phyloP scores from a whole-genome alignment of 2,329 filamentous ascomycete species.

The Nemania sp. region DNA sequence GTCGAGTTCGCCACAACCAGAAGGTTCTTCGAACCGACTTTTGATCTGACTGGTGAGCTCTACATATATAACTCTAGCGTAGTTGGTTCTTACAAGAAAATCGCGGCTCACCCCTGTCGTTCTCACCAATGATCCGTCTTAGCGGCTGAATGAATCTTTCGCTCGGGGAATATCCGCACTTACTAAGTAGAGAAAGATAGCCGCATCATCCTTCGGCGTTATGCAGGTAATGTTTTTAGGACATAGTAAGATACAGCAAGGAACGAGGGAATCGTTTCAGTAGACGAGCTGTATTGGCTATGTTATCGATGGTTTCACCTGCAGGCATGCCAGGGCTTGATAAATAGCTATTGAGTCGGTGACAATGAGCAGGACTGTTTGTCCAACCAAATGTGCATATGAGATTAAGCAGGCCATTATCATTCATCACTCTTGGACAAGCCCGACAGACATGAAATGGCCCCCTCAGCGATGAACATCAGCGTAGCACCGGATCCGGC shows the following conservation, averaged over 20 bases:
- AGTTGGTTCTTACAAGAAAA: neutral
- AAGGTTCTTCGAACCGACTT: neutral
- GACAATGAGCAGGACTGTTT: conserved; percentile 11
- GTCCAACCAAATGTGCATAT: neutral
- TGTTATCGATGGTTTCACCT: neutral
- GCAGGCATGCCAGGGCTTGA: neutral
- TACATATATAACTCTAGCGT: neutral
- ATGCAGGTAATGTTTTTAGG: conserved; percentile 14
- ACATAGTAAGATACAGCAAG: neutral
- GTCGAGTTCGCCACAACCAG: neutral
- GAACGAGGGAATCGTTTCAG: neutral
- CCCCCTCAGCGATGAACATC: conserved; percentile 33
- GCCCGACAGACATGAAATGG: conserved; percentile 31
- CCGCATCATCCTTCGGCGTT: conserved; percentile 2
- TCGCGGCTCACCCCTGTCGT: neutral
- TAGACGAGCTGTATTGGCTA: neutral
- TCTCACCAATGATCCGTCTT: conserved; percentile 20
- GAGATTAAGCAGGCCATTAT: neutral
- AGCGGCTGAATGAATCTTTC: conserved; percentile 25
- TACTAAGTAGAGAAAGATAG: conserved; percentile 14
- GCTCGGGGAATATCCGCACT: neutral
- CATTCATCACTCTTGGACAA: conserved; percentile 5
- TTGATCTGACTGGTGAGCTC: neutral
- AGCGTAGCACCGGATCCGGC: conserved; percentile 30
- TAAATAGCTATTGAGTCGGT: conserved; percentile 5